phyloP scores from a whole-genome alignment of 1,139 yeast genomes.

The Saccharomycopsis crataegensis region DNA sequence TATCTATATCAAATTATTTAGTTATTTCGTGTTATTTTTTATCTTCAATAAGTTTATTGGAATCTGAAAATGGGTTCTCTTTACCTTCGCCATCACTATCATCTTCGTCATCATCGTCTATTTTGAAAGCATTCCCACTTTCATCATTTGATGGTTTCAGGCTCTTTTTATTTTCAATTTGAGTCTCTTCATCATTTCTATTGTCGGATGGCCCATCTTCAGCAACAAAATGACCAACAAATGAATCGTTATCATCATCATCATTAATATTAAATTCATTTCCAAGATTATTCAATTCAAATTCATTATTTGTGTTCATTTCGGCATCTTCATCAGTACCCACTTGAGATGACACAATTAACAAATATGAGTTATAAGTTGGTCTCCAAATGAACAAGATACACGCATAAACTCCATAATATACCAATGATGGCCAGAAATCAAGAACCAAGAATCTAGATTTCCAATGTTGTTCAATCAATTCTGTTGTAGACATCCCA shows the following conservation, averaged over 20 bases:
- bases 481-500: conserved; percentile 66
- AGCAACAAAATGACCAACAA: conserved; percentile 19
- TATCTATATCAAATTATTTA: too few relatives aligned
- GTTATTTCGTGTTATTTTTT: too few relatives aligned
- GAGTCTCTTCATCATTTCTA: conserved; percentile 10
- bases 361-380: conserved; percentile 87
- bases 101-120: conserved; percentile 15
- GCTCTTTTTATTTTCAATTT: conserved; percentile 8
- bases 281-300: conserved; percentile 20
- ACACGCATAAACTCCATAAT: conserved; percentile 74
- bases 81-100: conserved; percentile 11
- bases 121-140: conserved; percentile 13
- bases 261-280: conserved; percentile 18
- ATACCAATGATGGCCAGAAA: conserved; percentile 92
- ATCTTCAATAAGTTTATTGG: not conserved
- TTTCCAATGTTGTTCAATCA: conserved; percentile 88
- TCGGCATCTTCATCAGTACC: conserved; percentile 75
- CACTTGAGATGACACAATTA: conserved; percentile 90
- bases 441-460: conserved; percentile 81
- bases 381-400: conserved; percentile 96
- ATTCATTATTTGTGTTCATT: conserved; percentile 40
- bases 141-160: not conserved
- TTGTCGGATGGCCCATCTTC: conserved; percentile 9
- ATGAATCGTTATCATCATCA: conserved; percentile 21
- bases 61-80: conserved; percentile 11